phyloP scores from a whole-genome alignment of 345 rosid species.

The Citrus cavaleriei region DNA sequence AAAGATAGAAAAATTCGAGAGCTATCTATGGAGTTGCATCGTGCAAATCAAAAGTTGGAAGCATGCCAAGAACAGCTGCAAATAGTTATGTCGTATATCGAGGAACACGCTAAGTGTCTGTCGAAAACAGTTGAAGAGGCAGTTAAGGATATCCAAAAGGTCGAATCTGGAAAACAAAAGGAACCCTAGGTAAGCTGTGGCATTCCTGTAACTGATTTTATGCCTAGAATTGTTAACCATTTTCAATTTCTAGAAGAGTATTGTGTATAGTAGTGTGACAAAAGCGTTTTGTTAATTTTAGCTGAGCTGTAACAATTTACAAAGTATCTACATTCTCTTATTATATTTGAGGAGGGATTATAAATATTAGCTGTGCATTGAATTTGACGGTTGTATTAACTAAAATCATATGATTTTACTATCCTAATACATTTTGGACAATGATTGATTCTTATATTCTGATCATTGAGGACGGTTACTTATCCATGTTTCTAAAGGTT shows the following conservation, averaged over 20 bases:
- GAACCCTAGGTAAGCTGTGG: not conserved
- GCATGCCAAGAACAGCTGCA: constrained; percentile 19
- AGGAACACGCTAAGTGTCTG: constrained; percentile 14
- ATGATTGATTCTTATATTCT: too few relatives aligned
- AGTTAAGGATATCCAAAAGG: constrained; percentile 15
- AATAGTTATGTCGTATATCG: constrained; percentile 8
- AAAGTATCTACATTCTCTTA: not conserved
- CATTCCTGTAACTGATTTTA: not conserved
- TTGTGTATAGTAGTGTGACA: not conserved
- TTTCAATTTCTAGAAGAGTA: not conserved
- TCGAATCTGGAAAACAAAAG: constrained; percentile 4
- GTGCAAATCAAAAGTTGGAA: constrained; percentile 15
- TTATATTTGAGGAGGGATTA: not conserved
- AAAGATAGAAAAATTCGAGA: constrained; percentile 27
- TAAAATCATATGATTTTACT: too few relatives aligned
- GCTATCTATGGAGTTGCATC: constrained; percentile 18
- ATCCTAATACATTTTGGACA: too few relatives aligned
- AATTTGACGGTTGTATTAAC: too few relatives aligned
- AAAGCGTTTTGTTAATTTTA: too few relatives aligned
- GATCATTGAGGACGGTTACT: too few relatives aligned
- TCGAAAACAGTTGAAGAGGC: constrained; percentile 15
- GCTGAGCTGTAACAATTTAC: not conserved
- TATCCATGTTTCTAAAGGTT: too few relatives aligned
- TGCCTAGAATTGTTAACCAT: not conserved
- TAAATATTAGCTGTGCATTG: not conserved